phyloP scores from a whole-genome alignment of 1,284 basidiomycete species.

The Fomes fomentarius region DNA sequence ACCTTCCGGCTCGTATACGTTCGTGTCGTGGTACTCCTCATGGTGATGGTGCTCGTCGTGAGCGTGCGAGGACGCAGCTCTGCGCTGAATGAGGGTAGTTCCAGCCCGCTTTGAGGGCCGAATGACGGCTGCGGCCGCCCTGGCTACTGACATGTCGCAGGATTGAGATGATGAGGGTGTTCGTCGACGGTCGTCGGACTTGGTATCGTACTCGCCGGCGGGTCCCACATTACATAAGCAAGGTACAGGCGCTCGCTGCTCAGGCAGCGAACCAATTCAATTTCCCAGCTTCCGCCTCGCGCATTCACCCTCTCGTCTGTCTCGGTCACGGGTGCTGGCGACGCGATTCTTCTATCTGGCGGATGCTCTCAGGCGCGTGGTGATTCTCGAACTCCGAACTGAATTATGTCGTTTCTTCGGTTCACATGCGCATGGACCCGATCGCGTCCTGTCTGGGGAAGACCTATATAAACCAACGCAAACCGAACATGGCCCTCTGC shows the following conservation, averaged over 20 bases:
- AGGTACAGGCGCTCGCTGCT: not conserved
- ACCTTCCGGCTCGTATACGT: slow-evolving; percentile 65
- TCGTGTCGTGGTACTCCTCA: slow-evolving; percentile 42
- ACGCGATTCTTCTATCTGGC: slow-evolving; percentile 2
- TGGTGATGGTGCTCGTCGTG: slow-evolving; percentile 39
- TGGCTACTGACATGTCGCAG: slow-evolving; percentile 39
- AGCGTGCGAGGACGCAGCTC: slow-evolving; percentile 43
- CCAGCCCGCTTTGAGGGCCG: slow-evolving; percentile 33
- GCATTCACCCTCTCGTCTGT: not conserved
- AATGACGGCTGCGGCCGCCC: slow-evolving; percentile 34
- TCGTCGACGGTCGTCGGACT: slow-evolving; percentile 7
- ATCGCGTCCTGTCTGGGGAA: not conserved
- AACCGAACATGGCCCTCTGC: not conserved
- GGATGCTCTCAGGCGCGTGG: not conserved
- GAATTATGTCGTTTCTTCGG: no score
- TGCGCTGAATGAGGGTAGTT: slow-evolving; percentile 32
- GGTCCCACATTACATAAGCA: slow-evolving; percentile 18
- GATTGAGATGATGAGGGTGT: slow-evolving; percentile 7
- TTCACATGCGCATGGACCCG: not conserved
- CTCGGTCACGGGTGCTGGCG: not conserved
- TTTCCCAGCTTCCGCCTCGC: slow-evolving; percentile 6
- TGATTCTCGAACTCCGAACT: not conserved
- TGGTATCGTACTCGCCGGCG: slow-evolving; percentile 6
- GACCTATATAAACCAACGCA: slow-evolving; percentile 5
- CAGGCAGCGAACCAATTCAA: not conserved